A percentile compares a stretch with the other conserved stretches of the same genome.
phyloP scores from a whole-genome alignment of 2,329 filamentous ascomycete species.

The Colletotrichum sp. region DNA sequence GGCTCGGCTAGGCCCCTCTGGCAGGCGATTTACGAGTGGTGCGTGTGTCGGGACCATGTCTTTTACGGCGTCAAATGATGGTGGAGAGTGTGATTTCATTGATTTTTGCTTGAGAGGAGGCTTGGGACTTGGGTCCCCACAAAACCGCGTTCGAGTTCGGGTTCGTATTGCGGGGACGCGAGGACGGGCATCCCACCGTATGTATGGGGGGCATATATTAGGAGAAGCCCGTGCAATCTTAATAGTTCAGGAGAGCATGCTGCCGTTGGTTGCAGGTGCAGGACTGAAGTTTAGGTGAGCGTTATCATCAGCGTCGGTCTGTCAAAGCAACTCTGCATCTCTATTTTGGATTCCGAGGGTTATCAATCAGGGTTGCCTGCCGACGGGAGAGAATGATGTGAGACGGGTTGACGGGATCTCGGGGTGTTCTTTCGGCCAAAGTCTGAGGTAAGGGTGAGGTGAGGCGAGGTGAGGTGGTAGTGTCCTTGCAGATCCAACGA shows the following conservation, averaged over 20 bases:
- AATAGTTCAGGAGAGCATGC: not conserved
- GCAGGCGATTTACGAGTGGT: not conserved
- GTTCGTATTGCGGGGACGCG: not conserved
- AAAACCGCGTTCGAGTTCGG: conserved; percentile 1
- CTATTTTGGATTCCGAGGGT: not conserved
- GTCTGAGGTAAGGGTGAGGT: not conserved
- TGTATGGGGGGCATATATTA: not conserved
- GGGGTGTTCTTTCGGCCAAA: not conserved
- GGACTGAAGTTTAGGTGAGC: not conserved
- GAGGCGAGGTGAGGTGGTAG: not conserved
- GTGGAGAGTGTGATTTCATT: not conserved
- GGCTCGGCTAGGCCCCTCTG: not conserved
- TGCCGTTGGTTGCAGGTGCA: not conserved
- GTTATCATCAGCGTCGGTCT: not conserved
- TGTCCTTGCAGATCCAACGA: not conserved
- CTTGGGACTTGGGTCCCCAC: not conserved
- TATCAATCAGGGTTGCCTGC: not conserved
- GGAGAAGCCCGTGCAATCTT: not conserved
- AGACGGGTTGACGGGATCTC: not conserved
- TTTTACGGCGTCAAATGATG: not conserved
- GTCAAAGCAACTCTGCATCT: not conserved
- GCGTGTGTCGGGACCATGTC: not conserved
- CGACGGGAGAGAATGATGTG: not conserved
- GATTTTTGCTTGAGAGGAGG: not conserved
- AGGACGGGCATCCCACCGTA: not conserved